Base-by-base conservation (phyloP, 257 asterid species). In the Solanum paucissectum region DNA sequence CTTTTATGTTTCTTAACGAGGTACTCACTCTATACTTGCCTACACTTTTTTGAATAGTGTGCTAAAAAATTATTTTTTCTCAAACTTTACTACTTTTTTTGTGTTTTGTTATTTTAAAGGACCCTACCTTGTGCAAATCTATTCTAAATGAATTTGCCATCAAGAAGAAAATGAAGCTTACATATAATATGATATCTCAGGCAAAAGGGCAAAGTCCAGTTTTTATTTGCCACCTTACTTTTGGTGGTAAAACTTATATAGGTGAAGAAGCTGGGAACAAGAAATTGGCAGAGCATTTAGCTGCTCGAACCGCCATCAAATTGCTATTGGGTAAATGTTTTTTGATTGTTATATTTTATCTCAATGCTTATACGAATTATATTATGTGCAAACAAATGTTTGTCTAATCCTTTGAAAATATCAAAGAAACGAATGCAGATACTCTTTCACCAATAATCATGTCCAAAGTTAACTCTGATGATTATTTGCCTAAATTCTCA, bases 201-300 rank as follows among this genome's bases (percentile, higher is more conserved):
- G 58, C 66, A 40, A 77, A 55, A 40, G 84, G 71, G 46, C 34
- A 86, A 76, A 34, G 72, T 62, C 73, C 66, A 7, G 62, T 32
- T 10, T 91, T 83, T 74, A 23, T 77, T 58, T 91, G 88, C 42
- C 72, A 55, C 25, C 21, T 88, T 32, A 84, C 23, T 23, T 73
- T 88, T 27, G 87, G 88, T 58, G 90, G 89, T 37, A 52, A 81
- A 81, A 87, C 82, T 13, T 91, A 77, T 72, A 71, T 38, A 9
- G 89, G 90, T 20, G 92, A 87, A 58, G 87, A 55, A 38, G 89
- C 88, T 25, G 38, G 46, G 49, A 91, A 90, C 85, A 89, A 87
- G 89, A 87, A 89, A 91, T 82, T 77, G 69, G 88, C 90, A 29
- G 90, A 88, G 71, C 89, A 88, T 83, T 58, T 89, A 23, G 88